A percentile compares a stretch with the other conserved stretches of the same genome.
These are phyloP conservation scores for Crepidotus variabilis DNA, from an alignment of 768 basidiomycete genomes.

Conservation along the genomic window DNA sequence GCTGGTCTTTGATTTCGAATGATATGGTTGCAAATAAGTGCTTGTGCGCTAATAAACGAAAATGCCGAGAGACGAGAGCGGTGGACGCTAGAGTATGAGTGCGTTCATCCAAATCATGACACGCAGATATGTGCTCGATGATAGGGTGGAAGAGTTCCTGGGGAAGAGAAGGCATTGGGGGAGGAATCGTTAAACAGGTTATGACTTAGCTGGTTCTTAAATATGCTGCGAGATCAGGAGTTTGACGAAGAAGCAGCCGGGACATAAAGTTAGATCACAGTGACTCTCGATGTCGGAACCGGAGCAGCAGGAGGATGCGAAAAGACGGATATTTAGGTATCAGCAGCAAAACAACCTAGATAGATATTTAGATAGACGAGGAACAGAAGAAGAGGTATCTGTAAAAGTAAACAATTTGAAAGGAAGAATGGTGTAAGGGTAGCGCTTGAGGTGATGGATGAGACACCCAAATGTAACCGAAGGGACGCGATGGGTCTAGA, in stretches of 20 bases:
- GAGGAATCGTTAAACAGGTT: background rate
- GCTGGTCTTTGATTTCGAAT: background rate
- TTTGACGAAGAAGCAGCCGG: background rate
- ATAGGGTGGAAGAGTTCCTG: background rate
- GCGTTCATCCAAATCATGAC: background rate
- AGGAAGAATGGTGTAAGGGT: too few relatives aligned
- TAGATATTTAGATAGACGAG: background rate
- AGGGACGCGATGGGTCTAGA: background rate
- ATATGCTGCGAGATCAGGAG: background rate
- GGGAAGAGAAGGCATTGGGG: background rate
- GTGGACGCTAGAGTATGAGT: background rate
- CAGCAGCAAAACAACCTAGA: background rate
- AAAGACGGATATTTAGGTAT: background rate
- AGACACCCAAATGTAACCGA: background rate
- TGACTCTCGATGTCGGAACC: background rate
- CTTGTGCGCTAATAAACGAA: background rate
- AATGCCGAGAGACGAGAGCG: background rate
- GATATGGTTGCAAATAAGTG: background rate
- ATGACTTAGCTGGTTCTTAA: background rate
- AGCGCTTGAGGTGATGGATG: background rate
- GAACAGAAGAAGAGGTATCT: background rate
- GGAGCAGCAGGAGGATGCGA: background rate
- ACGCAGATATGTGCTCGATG: background rate
- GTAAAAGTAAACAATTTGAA: background rate
- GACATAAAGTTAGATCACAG: background rate